Conservation (phyloP, 305 asterid species). For the Solanum hybrid region DNA sequence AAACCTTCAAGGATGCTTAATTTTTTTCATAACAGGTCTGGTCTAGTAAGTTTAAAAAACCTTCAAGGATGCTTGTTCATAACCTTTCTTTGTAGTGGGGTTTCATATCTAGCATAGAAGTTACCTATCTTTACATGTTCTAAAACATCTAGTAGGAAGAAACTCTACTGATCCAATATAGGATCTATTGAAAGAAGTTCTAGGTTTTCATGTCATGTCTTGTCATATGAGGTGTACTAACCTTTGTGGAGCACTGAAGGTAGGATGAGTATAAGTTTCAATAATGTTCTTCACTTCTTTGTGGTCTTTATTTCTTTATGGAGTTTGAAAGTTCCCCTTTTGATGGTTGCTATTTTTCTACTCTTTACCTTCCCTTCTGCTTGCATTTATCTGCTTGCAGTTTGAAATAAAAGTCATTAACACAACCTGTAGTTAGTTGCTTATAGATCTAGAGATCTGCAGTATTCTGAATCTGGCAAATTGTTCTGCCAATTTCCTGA, state of each 20-base stretch:
- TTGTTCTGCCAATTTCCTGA: not conserved
- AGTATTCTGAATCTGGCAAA: not conserved
- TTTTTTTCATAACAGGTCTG: not conserved
- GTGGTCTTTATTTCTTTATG: not conserved
- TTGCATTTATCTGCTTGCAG: not conserved
- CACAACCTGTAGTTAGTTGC: not conserved
- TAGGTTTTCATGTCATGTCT: not conserved
- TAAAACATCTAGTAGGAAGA: not conserved
- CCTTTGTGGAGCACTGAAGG: not conserved
- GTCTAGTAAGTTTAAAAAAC: not conserved
- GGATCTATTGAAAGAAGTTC: not conserved
- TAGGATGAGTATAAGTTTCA: not conserved
- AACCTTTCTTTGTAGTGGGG: not conserved
- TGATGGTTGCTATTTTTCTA: not conserved
- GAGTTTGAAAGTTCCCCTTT: not conserved
- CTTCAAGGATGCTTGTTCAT: not conserved
- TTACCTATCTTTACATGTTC: not conserved
- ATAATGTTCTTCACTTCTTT: not conserved
- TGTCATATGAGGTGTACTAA: not conserved
- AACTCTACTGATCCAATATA: not conserved
- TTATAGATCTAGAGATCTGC: not conserved
- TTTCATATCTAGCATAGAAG: not conserved
- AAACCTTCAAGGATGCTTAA: not conserved
- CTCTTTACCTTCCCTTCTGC: not conserved
- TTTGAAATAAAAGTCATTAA: not conserved